These are phyloP conservation scores for Rhodamnia rubescens DNA, from an alignment of 345 rosid genomes.

Conservation along the genomic window DNA sequence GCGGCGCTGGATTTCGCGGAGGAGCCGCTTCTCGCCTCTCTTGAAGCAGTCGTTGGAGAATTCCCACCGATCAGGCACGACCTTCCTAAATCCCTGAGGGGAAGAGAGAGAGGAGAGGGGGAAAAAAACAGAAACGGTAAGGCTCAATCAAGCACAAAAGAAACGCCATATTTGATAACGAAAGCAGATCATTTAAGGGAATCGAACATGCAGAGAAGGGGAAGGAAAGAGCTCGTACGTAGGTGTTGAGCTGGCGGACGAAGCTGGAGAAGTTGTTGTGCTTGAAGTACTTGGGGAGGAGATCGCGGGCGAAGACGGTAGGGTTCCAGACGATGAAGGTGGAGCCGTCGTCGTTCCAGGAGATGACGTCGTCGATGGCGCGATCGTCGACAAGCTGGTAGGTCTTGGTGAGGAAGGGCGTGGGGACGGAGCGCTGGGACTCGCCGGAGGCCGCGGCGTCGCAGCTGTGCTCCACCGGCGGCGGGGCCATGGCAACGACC, in stretches of 20 bases:
- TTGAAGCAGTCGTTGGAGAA: constrained; percentile 68
- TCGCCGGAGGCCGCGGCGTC: constrained; percentile 18
- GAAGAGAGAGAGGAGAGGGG: not conserved
- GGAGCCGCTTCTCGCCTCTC: constrained; percentile 56
- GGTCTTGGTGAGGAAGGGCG: constrained; percentile 76
- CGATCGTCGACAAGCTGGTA: constrained; percentile 69
- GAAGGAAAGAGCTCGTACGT: constrained; percentile 22
- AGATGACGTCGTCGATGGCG: constrained; percentile 52
- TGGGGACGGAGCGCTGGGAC: constrained; percentile 54
- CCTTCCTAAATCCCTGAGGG: constrained; percentile 65
- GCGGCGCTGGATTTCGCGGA: constrained; percentile 75
- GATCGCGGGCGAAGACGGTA: constrained; percentile 64
- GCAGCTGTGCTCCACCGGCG: constrained; percentile 13
- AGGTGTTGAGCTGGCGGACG: constrained; percentile 90
- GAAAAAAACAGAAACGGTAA: not conserved
- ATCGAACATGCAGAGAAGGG: not conserved
- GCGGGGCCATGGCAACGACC: constrained; percentile 2
- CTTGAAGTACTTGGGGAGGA: constrained; percentile 77
- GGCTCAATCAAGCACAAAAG: not conserved
- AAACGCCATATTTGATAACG: not conserved
- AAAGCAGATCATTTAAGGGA: not conserved
- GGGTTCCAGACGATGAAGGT: constrained; percentile 81
- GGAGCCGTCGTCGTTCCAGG: constrained; percentile 87
- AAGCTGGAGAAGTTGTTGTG: constrained; percentile 93
- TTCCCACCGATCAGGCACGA: constrained; percentile 92